Percentiles rank a stretch among this genome's conserved stretches.
Conservation (phyloP, 306 rosid species). For the Morella rubra region DNA sequence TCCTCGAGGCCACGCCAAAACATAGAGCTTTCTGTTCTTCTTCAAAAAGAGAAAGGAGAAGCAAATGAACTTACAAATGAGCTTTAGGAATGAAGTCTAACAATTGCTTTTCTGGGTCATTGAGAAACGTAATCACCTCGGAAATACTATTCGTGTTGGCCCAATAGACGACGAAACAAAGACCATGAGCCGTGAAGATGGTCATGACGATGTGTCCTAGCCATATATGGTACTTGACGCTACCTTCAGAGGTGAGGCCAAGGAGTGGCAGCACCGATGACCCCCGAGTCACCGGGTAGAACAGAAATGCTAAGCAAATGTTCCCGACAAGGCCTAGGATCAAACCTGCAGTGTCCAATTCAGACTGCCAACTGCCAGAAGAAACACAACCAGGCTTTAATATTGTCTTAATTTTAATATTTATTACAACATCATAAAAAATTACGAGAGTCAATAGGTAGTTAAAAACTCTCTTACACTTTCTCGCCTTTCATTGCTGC, state of each 20-base stretch:
- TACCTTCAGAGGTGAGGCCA: conserved; percentile 66
- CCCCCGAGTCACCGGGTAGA: conserved; percentile 76
- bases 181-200: conserved; percentile 73
- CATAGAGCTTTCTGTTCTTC: too few species aligned
- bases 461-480: conserved; percentile 45
- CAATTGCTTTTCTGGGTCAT: too few species aligned
- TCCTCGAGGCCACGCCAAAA: too few species aligned
- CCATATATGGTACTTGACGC: conserved; percentile 84
- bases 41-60: too few species aligned
- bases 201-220: conserved; percentile 61
- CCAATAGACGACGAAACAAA: conserved; percentile 49
- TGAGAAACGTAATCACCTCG: conserved; percentile 28
- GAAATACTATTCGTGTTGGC: conserved; percentile 36
- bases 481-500: conserved; percentile 39
- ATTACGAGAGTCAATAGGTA: too few species aligned
- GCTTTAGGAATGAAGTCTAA: too few species aligned
- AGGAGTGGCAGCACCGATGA: conserved; percentile 66
- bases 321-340: conserved; percentile 58
- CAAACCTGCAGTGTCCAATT: conserved; percentile 35
- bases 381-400: neutral
- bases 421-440: neutral
- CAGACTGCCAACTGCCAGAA: conserved; percentile 61
- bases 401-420: too few species aligned
- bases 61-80: too few species aligned
- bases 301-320: conserved; percentile 53